A percentile compares a stretch with the other conserved stretches of the same genome.
These are phyloP conservation scores for Pterocarpus macrocarpus DNA, from an alignment of 306 rosid species.

Conservation along the genomic window DNA sequence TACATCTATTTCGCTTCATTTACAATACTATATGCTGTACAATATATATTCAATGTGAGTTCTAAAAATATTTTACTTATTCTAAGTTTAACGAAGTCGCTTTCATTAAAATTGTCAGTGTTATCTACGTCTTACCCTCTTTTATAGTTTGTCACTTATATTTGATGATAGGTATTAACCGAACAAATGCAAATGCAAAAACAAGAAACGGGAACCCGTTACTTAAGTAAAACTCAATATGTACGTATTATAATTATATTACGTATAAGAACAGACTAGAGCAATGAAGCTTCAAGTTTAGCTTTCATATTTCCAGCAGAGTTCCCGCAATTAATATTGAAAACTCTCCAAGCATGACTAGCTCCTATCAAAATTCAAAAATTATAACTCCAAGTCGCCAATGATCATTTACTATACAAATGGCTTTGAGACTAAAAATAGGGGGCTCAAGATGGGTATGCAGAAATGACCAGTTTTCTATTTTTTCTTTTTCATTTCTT, in stretches of 20 bases:
- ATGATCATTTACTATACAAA: constrained; percentile 34
- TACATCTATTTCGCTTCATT: too few relatives aligned
- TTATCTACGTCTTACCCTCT: too few relatives aligned
- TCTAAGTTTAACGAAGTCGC: too few relatives aligned
- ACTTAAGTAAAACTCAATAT: neutral
- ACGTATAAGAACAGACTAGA: constrained; percentile 6
- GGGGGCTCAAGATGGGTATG: constrained; percentile 20
- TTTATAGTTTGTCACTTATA: neutral
- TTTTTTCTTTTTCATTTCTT: too few relatives aligned
- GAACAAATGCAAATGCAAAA: neutral
- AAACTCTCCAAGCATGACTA: constrained; percentile 46
- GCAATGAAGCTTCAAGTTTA: constrained; percentile 35
- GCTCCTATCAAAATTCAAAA: constrained; percentile 51
- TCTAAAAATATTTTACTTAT: too few relatives aligned
- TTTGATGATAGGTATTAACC: neutral
- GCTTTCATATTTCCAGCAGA: constrained; percentile 32
- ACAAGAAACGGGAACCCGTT: too few relatives aligned
- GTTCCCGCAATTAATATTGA: constrained; percentile 27
- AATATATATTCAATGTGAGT: too few relatives aligned
- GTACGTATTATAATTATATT: too few relatives aligned
- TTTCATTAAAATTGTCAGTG: too few relatives aligned
- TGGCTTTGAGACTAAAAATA: constrained; percentile 29
- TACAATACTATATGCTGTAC: too few relatives aligned
- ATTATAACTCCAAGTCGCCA: constrained; percentile 35
- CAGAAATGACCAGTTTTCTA: neutral